Evolutionary conservation across 345 rosid species (phyloP), one percentile per base, ranked within the genome.

Genomic region (Gossypium australe): DNA sequence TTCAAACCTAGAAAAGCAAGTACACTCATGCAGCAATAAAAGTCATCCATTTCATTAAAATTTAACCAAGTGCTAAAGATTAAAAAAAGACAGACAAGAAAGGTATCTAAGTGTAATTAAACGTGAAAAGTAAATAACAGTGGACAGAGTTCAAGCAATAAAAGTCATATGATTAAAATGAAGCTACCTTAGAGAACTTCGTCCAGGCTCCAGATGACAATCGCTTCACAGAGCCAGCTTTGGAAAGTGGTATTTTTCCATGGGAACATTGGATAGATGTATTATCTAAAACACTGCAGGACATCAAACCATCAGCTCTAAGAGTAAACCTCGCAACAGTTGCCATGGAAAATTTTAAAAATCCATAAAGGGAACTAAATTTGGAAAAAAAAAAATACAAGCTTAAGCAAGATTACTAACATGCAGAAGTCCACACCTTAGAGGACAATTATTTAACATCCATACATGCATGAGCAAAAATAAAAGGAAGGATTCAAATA

Each of bases 171-270:
- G 43, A 74, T 57, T 74, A 29, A 27, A 20, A 34, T 61, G 43
- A 25, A 25, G 77, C 70, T 87, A 94, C 98, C 99, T 90, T 89
- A 51, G 91, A 86, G 52, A 79, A 81, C 78, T 86, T 87, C 76
- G 74, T 41, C 99, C 99, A 95, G 68, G 97, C 94, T 80, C 80
- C 83, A 75, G 86, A 73, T 58, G 94, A 88, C 77, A 95, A 63
- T 48, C 98, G 88, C 88, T 95, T 95, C 88, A 90, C 85, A 74
- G 83, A 88, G 71, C 86, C 84, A 66, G 88, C 85, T 76, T 88
- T 90, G 55, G 96, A 88, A 47, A 85, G 79, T 14, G 91, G 92
- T 65, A 95, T 87, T 85, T 91, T 93, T 84, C 90, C 90, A 84
- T 95, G 99, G 13, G 71, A 78, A 79, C 99, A 95, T 61, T 87